Percentiles rank a stretch among this genome's conserved stretches.
Conservation (phyloP, 257 asterid species). For the Lavandula angustifolia region DNA sequence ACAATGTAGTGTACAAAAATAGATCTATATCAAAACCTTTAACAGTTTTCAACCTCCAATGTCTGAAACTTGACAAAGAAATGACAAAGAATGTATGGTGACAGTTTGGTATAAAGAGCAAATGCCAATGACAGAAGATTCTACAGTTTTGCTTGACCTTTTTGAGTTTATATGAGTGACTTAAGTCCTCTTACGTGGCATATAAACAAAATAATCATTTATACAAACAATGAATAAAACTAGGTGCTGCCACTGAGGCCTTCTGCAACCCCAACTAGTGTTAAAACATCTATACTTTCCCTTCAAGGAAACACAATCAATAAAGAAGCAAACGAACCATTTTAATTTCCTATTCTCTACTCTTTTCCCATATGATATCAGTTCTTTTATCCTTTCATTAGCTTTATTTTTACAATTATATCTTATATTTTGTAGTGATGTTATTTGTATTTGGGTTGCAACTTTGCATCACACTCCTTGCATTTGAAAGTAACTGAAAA, state of each 20-base stretch:
- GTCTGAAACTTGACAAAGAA: background rate
- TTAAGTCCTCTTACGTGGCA: constrained; percentile 1
- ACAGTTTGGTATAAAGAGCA: background rate
- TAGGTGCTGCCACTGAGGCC: background rate
- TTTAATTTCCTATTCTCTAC: background rate
- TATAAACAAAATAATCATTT: constrained; percentile 6
- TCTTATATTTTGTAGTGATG: background rate
- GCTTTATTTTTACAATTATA: no score
- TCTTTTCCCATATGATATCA: background rate
- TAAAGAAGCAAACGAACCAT: constrained; percentile 2
- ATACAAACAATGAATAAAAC: constrained; percentile 1
- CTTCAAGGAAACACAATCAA: background rate
- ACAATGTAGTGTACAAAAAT: background rate
- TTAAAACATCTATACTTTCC: background rate
- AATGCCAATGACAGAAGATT: constrained; percentile 5
- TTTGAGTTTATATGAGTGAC: background rate
- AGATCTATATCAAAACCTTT: background rate
- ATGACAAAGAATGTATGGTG: background rate
- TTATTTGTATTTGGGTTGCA: background rate
- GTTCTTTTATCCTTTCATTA: no score
- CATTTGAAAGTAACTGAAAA: constrained; percentile 13
- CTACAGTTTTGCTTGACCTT: no score
- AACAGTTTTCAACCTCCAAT: background rate
- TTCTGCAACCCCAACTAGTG: background rate
- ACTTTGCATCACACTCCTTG: background rate